Evolutionary conservation across 306 rosid species (phyloP).

Genomic region (Vigna unguiculata): DNA sequence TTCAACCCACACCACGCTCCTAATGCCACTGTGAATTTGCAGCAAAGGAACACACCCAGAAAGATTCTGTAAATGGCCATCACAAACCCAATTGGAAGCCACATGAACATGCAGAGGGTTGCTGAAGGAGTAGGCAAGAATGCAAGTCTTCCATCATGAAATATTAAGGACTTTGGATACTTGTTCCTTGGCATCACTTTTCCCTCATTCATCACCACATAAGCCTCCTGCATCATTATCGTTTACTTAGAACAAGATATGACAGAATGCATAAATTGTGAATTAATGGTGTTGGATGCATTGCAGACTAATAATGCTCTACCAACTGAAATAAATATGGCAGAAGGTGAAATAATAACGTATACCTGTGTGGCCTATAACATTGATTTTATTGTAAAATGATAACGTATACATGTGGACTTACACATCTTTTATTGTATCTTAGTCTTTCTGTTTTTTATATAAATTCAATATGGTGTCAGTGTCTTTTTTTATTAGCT

Average conservation of each 20-base stretch:
- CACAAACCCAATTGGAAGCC: conserved; percentile 51
- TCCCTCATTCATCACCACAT: conserved; percentile 33
- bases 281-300: neutral
- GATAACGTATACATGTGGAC: neutral
- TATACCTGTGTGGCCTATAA: neutral
- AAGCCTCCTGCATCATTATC: conserved; percentile 41
- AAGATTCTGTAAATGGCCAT: conserved; percentile 58
- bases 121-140: conserved; percentile 80
- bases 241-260: neutral
- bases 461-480: no score
- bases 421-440: neutral
- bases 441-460: neutral
- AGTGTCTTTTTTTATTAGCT: neutral
- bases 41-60: conserved; percentile 11
- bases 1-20: conserved; percentile 1
- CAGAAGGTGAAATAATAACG: neutral
- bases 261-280: neutral
- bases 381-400: neutral
- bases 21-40: neutral
- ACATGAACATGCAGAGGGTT: conserved; percentile 71
- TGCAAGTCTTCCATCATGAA: conserved; percentile 86
- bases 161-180: conserved; percentile 76
- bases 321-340: neutral
- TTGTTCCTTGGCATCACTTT: conserved; percentile 55
- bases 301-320: neutral